A percentile compares a stretch with the other conserved stretches of the same genome.
phyloP scores from a whole-genome alignment of 768 basidiomycete genomes.

The Lyophyllum shimeji region DNA sequence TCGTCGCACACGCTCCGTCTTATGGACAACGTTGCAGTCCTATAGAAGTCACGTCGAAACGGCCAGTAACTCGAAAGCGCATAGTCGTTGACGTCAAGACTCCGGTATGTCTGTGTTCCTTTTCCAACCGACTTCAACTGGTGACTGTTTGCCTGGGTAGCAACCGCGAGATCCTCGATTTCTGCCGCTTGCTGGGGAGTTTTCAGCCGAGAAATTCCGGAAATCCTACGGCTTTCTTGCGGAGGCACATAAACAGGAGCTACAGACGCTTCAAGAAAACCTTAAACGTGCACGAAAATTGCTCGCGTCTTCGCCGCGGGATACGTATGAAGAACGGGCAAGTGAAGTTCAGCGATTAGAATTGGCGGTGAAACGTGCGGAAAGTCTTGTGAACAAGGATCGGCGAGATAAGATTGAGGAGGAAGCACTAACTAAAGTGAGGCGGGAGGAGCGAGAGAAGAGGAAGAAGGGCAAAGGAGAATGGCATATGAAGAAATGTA shows the following conservation, averaged over 20 bases:
- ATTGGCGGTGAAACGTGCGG: constrained; percentile 68
- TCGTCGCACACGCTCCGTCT: background rate
- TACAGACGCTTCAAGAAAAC: constrained; percentile 61
- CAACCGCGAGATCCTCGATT: constrained; percentile 88
- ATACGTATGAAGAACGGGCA: constrained; percentile 59
- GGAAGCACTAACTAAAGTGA: constrained; percentile 56
- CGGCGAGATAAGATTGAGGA: constrained; percentile 68
- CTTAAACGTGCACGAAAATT: constrained; percentile 69
- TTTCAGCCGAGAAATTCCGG: constrained; percentile 63
- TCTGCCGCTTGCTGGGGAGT: constrained; percentile 66
- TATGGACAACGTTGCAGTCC: constrained; percentile 49
- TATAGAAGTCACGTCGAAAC: constrained; percentile 79
- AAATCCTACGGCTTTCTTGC: constrained; percentile 75
- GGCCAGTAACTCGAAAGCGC: constrained; percentile 73
- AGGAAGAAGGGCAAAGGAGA: constrained; percentile 72
- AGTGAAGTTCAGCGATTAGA: constrained; percentile 72
- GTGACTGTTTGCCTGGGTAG: constrained; percentile 34
- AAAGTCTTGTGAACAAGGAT: constrained; percentile 76
- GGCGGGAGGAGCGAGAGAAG: constrained; percentile 64
- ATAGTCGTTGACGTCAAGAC: constrained; percentile 67
- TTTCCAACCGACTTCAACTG: background rate
- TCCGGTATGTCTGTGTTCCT: constrained; percentile 44
- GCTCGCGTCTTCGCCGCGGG: constrained; percentile 56
- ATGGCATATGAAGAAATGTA: constrained; percentile 87
- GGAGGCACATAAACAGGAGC: constrained; percentile 62